Base-by-base conservation (phyloP, 164 flowering plant species). In the Vitis amurensis region DNA sequence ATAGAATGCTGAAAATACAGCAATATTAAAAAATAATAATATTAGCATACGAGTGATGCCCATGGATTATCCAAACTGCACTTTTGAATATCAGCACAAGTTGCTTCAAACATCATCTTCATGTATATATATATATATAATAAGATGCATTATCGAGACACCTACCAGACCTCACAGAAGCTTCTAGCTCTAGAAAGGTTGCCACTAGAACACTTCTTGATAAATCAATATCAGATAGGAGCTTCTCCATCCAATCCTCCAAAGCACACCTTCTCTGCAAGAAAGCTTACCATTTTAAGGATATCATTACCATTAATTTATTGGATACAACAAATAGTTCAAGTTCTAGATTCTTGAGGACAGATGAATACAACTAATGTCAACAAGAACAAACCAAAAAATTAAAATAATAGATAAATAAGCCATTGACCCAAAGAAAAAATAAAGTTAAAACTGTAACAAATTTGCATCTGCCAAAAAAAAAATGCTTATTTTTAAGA, bases 161-260 rank as follows among this genome's bases (percentile, higher is more conserved):
- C 97, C 63, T 86, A 96, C 99, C 84, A 80, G 98, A 88, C 82
- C 98, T 85, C 58, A 88, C 99, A 79, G 98, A 94, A 76, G 98
- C 97, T 86, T 96, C 99, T 59, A 96, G 91, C 79, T 96, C 99
- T 74, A 96, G 97, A 82, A 93, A 96, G 55, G 85, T 87, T 73
- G 96, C 99, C 61, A 89, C 89, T 17, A 74, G 75, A 74, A 78
- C 82, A 71, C 96, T 91, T 87, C 99, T 86, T 47, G 99, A 93
- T 68, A 96, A n/a, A 61, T 92, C 93, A 76, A 92, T 92, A 74
- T 96, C 98, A 58, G 96, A 96, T 50, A 96, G 82, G 11, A 94
- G 74, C 76, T 83, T 91, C 71, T 80, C 76, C 92, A 96, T 86
- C 98, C 99, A 96, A 68, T 86, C 97, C 84, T 89, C 98, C 86